A percentile compares a stretch with the other conserved stretches of the same genome.
Conservation (phyloP, 116 monocot genomes). For the Posidonia oceanica region DNA sequence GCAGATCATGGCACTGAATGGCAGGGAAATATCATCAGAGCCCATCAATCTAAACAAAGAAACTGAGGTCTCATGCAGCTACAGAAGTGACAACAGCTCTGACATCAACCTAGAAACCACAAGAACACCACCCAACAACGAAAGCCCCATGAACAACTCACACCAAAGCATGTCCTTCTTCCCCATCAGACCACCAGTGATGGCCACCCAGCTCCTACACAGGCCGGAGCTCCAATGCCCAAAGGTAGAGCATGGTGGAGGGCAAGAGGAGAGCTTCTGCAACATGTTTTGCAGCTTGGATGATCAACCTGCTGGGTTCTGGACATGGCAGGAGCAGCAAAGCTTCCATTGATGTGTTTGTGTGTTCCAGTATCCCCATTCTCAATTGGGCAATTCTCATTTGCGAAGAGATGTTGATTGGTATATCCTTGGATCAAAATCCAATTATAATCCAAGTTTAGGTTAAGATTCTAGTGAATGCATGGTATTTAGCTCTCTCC, state of each 20-base stretch:
- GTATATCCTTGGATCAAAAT: not conserved
- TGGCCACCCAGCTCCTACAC: conserved; percentile 15
- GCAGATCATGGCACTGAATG: conserved; percentile 21
- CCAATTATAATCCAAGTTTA: not conserved
- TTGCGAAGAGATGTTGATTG: not conserved
- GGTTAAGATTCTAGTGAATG: conserved; percentile 4
- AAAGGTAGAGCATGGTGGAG: conserved; percentile 26
- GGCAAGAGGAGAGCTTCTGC: conserved; percentile 50
- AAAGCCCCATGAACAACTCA: conserved; percentile 17
- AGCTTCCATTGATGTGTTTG: conserved; percentile 25
- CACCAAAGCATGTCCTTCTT: conserved; percentile 37
- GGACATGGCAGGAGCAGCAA: conserved; percentile 27
- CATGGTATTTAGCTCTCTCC: not conserved
- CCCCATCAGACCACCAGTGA: conserved; percentile 24
- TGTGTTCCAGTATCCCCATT: not conserved
- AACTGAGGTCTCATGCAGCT: conserved; percentile 94
- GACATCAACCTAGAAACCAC: conserved; percentile 77
- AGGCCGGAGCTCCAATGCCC: conserved; percentile 15
- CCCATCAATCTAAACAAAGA: conserved; percentile 88
- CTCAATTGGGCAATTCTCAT: not conserved
- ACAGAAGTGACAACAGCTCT: conserved; percentile 75
- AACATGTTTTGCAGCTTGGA: conserved; percentile 74
- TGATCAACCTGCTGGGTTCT: conserved; percentile 45
- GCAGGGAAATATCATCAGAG: conserved; percentile 43
- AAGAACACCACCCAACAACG: conserved; percentile 29